Conservation (phyloP, 2,329 filamentous ascomycete species). For the Pseudogymnoascus sp. region DNA sequence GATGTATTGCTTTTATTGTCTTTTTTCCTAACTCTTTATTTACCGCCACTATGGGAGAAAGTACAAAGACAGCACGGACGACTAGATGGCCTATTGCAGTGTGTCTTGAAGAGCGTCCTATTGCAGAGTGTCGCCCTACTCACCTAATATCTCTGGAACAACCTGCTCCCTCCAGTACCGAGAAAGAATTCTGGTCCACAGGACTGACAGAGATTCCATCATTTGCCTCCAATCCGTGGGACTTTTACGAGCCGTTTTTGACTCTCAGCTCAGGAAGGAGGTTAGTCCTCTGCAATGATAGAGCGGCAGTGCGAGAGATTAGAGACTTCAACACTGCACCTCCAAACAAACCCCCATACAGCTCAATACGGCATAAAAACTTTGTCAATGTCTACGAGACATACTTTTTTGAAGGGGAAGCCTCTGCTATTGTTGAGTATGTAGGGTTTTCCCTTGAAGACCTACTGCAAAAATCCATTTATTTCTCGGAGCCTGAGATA, state of each 20-base stretch:
- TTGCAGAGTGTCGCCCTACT: not conserved
- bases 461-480: not conserved
- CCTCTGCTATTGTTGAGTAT: not conserved
- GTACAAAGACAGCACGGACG: not conserved
- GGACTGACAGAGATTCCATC: constrained; percentile 9
- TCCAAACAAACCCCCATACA: not conserved
- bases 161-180: not conserved
- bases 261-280: not conserved
- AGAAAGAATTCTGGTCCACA: constrained; percentile 12
- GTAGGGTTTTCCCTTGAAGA: not conserved
- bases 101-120: too few relatives aligned
- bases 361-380: not conserved
- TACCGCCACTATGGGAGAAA: not conserved
- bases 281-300: constrained; percentile 8
- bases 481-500: not conserved
- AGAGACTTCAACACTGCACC: not conserved
- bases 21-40: not conserved
- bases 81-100: not conserved
- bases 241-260: constrained; percentile 12
- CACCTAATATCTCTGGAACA: not conserved
- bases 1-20: not conserved
- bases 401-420: not conserved
- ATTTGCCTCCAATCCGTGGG: constrained; percentile 4
- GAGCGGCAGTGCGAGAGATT: not conserved
- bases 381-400: not conserved